Evolutionary conservation across 2,329 filamentous ascomycete genomes (phyloP), one percentile per base, ranked within the genome.

Genomic region (Talaromyces sp.): DNA sequence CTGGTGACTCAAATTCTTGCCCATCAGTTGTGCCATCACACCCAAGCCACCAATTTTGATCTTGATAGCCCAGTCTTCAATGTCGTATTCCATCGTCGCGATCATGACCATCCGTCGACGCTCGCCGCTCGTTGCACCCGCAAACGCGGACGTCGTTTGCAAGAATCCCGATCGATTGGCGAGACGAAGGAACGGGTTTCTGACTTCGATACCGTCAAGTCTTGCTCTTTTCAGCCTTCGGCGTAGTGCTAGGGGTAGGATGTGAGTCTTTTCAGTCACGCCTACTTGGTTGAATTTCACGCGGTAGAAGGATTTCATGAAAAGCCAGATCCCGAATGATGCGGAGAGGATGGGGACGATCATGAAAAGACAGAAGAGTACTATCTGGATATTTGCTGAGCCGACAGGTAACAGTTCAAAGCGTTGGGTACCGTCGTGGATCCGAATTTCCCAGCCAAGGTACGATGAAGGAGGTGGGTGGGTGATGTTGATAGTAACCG

Each of bases 71-170:
- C 88, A 90, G 72, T 90, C 88, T 63, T 88, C 86, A 66, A 90
- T 89, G 67, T 90, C 87, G 75, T 90, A 90, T 74, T 90, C 88
- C 86, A 90, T 89, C 7, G 88, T 90, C 13, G 87, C 88, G 62
- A 90, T 88, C 24, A 90, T 81, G 2, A 89, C 84, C 37, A 83
- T 89, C n/a, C 85, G 79, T 52, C 80, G 67, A 41, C 69, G 72
- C 22, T 79, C 59, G 2, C 65, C 59, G 6, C 49, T 74, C n/a
- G 69, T 68, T 47, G 71, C 73, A 39, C 68, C 69, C 35, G 71
- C 73, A 59, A 78, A 75, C 1, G 73, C 74, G 24, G 76, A 72
- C 7, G 70, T 77, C 59, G 73, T 76, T 60, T 78, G 76, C 6
- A 79, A 69, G 37, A 78, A 77, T 3, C 72, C 73, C 2, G 76